Conservation (phyloP, 1,284 basidiomycete species). For the Irpex lacteus region DNA sequence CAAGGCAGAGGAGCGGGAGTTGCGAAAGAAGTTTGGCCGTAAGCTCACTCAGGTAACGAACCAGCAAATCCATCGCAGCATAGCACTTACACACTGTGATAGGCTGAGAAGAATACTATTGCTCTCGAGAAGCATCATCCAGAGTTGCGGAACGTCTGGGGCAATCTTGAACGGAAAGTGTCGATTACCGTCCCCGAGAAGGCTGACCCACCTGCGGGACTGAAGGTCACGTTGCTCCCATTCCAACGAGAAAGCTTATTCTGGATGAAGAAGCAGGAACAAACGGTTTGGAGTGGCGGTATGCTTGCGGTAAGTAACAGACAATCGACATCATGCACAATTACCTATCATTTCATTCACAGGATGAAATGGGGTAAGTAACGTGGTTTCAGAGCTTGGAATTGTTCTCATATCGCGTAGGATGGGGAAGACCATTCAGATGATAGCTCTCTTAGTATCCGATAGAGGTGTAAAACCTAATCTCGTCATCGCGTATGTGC, state of each 20-base stretch:
- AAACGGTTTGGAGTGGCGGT: constrained; percentile 85
- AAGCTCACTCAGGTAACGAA: constrained; percentile 61
- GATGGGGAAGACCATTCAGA: constrained; percentile 99
- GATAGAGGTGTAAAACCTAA: constrained; percentile 75
- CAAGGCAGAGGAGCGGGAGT: constrained; percentile 46
- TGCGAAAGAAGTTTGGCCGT: constrained; percentile 60
- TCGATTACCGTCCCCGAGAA: constrained; percentile 65
- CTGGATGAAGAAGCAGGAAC: constrained; percentile 97
- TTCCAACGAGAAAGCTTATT: constrained; percentile 91
- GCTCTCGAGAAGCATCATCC: constrained; percentile 65
- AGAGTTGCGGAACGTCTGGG: constrained; percentile 88
- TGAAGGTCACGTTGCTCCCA: constrained; percentile 73
- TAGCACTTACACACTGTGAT: neutral
- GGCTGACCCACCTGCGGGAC: constrained; percentile 76
- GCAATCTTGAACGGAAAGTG: constrained; percentile 71
- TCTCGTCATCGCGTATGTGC: constrained; percentile 83
- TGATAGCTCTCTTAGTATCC: constrained; percentile 86
- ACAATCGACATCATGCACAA: neutral
- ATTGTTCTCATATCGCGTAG: constrained; percentile 36
- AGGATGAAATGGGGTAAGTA: constrained; percentile 88
- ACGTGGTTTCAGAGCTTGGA: neutral
- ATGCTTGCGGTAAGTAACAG: constrained; percentile 73
- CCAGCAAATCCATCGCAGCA: neutral
- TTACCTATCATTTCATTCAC: constrained; percentile 8
- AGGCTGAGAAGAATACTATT: constrained; percentile 78